phyloP scores from a whole-genome alignment of 257 asterid genomes.

The Ilex asprella region DNA sequence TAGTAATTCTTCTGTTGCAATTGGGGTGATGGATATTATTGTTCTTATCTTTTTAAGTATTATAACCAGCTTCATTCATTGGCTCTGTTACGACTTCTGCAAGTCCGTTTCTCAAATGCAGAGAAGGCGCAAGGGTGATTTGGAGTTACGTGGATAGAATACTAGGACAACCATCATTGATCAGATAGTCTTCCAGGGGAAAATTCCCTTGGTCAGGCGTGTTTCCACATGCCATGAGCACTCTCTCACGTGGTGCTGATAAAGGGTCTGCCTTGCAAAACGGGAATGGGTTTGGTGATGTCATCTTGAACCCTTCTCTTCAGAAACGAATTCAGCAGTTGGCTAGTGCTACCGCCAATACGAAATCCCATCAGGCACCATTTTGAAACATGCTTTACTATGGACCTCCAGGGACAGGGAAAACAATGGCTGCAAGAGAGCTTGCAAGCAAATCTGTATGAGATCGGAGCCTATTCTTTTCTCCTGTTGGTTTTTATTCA shows the following conservation, averaged over 20 bases:
- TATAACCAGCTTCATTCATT: not conserved
- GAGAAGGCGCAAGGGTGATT: constrained; percentile 91
- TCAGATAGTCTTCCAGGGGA: constrained; percentile 93
- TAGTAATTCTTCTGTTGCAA: too few species aligned
- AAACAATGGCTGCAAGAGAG: constrained; percentile 98
- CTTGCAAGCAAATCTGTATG: constrained; percentile 92
- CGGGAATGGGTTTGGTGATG: constrained; percentile 71
- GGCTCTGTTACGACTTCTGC: not conserved
- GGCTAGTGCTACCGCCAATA: constrained; percentile 78
- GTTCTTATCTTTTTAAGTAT: too few species aligned
- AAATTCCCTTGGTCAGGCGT: constrained; percentile 91
- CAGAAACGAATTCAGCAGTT: constrained; percentile 69
- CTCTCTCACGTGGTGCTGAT: constrained; percentile 35
- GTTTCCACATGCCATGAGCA: constrained; percentile 47
- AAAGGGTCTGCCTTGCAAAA: constrained; percentile 32
- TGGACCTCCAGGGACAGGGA: constrained; percentile 98
- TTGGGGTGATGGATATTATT: too few species aligned
- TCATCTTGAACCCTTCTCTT: constrained; percentile 78
- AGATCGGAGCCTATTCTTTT: not conserved
- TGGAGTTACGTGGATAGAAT: constrained; percentile 95
- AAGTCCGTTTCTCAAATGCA: constrained; percentile 27
- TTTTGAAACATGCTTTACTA: constrained; percentile 88
- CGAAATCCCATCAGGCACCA: constrained; percentile 88
- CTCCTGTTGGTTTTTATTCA: too few species aligned
- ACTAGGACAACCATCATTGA: constrained; percentile 91